A percentile compares a stretch with the other conserved stretches of the same genome.
phyloP scores from a whole-genome alignment of 2,329 filamentous ascomycete species.

The Amylocarpus encephaloides region DNA sequence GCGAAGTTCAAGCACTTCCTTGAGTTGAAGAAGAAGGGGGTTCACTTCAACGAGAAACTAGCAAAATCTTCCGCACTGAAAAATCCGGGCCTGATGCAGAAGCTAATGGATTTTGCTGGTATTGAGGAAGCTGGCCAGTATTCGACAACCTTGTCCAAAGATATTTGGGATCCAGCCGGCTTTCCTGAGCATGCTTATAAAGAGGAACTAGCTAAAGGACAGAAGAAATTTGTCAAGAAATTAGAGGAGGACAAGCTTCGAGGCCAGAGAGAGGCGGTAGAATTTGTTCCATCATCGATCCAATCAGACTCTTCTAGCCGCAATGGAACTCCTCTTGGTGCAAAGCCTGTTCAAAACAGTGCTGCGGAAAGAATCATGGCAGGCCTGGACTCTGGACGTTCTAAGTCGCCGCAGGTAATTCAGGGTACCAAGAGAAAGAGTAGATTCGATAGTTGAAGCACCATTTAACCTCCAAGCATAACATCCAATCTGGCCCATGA shows the following conservation, averaged over 20 bases:
- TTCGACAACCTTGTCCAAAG: constrained; percentile 49
- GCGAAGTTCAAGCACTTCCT: constrained; percentile 70
- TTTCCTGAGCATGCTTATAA: constrained; percentile 52
- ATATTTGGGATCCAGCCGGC: constrained; percentile 51
- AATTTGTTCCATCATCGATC: constrained; percentile 29
- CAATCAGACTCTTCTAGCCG: constrained; percentile 20
- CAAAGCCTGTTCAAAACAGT: constrained; percentile 24
- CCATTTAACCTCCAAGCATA: background rate
- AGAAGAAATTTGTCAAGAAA: constrained; percentile 31
- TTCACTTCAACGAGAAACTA: constrained; percentile 73
- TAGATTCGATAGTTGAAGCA: constrained; percentile 30
- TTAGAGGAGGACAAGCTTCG: constrained; percentile 28
- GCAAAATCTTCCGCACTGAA: constrained; percentile 59
- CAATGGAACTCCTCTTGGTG: constrained; percentile 18
- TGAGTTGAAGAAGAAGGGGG: constrained; percentile 66
- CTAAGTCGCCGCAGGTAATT: constrained; percentile 26
- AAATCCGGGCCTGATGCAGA: constrained; percentile 67
- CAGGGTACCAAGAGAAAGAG: constrained; percentile 31
- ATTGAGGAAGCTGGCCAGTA: constrained; percentile 56
- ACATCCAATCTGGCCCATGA: too few relatives aligned
- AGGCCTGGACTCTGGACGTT: constrained; percentile 24
- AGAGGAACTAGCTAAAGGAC: constrained; percentile 43
- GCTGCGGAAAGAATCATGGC: constrained; percentile 32
- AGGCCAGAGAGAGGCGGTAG: constrained; percentile 27
- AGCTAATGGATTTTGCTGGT: constrained; percentile 64